phyloP scores from a whole-genome alignment of 1,284 basidiomycete species.

The Phellopilus nigrolimitatus region DNA sequence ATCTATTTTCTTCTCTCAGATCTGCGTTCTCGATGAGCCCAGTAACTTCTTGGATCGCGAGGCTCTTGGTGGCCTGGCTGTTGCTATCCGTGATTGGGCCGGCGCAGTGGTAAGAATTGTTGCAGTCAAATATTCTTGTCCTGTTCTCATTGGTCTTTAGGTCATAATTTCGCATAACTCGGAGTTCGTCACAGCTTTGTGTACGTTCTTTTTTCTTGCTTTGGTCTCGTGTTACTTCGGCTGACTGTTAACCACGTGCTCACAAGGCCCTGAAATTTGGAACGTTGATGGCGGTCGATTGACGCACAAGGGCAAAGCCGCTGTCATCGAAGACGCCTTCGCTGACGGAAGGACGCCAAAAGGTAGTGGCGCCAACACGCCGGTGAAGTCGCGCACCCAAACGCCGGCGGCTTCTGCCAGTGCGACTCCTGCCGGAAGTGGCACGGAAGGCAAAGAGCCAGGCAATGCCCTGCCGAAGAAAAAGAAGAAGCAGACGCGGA shows the following conservation, averaged over 20 bases:
- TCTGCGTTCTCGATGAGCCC: conserved; percentile 86
- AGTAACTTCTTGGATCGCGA: conserved; percentile 96
- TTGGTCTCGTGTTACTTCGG: conserved; percentile 13
- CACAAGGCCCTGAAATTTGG: conserved; percentile 77
- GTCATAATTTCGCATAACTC: conserved; percentile 96
- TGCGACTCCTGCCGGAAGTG: conserved; percentile 69
- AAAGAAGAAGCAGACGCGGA: conserved; percentile 91
- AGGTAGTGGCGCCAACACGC: conserved; percentile 68
- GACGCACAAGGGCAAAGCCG: conserved; percentile 83
- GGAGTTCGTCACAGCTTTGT: conserved; percentile 86
- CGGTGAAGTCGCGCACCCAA: conserved; percentile 55
- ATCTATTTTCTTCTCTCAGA: conserved; percentile 32
- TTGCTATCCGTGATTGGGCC: conserved; percentile 95
- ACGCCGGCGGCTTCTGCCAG: conserved; percentile 59
- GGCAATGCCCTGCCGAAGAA: conserved; percentile 51
- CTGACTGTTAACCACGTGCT: conserved; percentile 17
- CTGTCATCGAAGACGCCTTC: conserved; percentile 77
- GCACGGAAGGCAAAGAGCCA: conserved; percentile 52
- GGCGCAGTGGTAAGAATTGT: conserved; percentile 75
- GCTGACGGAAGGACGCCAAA: conserved; percentile 51
- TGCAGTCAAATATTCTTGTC: conserved; percentile 9
- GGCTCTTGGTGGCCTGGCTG: conserved; percentile 87
- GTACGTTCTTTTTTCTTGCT: conserved; percentile 41
- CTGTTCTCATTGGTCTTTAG: conserved; percentile 33
- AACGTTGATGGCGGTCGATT: conserved; percentile 77